Conservation (phyloP, 108 stramenopile genomes). For the Skeletonema potamos region DNA sequence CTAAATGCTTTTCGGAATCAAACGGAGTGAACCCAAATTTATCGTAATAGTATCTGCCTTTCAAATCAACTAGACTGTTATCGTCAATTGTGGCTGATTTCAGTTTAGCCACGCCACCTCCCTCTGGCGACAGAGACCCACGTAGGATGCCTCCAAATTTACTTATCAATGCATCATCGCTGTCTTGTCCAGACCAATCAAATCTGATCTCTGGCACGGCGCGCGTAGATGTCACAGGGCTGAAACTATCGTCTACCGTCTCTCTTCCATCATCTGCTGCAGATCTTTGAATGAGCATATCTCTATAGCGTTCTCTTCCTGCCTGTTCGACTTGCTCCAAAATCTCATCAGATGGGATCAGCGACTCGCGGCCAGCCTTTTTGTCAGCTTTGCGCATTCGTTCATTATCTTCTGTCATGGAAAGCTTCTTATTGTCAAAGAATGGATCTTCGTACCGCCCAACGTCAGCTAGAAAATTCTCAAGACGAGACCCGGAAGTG, state of each 20-base stretch:
- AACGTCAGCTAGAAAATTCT: conserved; percentile 66
- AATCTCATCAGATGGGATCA: conserved; percentile 69
- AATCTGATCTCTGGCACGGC: background rate
- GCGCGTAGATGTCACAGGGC: conserved; percentile 26
- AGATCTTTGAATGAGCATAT: conserved; percentile 55
- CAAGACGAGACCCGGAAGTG: conserved; percentile 64
- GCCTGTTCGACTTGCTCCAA: conserved; percentile 50
- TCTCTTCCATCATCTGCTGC: conserved; percentile 2
- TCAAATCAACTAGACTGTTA: conserved; percentile 58
- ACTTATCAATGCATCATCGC: conserved; percentile 19
- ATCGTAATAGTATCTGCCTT: conserved; percentile 90
- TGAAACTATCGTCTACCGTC: conserved; percentile 15
- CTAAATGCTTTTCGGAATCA: conserved; percentile 79
- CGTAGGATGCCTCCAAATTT: conserved; percentile 40
- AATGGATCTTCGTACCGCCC: conserved; percentile 77
- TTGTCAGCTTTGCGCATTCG: conserved; percentile 56
- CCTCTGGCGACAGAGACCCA: conserved; percentile 31
- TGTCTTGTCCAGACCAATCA: conserved; percentile 9
- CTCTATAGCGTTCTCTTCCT: conserved; percentile 43
- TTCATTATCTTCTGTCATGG: conserved; percentile 45
- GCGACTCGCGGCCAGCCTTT: conserved; percentile 56
- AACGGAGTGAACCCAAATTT: conserved; percentile 91
- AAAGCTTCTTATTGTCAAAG: conserved; percentile 68
- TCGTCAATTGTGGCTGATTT: conserved; percentile 19
- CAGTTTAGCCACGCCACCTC: conserved; percentile 30